Percentiles rank a stretch among this genome's conserved stretches.
phyloP scores from a whole-genome alignment of 2,329 filamentous ascomycete genomes.

The Botryosphaeria dothidea region DNA sequence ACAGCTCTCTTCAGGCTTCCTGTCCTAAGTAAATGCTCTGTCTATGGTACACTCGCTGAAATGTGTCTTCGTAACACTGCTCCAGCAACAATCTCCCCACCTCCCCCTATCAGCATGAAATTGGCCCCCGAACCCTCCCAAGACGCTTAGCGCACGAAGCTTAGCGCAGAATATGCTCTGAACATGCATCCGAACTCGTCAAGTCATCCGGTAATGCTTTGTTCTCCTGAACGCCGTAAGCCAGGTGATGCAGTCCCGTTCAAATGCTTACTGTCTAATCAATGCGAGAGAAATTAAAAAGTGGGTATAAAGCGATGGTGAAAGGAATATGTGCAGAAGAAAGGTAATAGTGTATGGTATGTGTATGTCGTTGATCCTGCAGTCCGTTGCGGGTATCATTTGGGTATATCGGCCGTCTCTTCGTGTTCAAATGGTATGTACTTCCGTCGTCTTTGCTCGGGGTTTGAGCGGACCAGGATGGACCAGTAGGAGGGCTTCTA shows the following conservation, averaged over 20 bases:
- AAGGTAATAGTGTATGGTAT: constrained; percentile 21
- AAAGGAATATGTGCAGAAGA: constrained; percentile 34
- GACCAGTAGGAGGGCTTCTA: constrained; percentile 41
- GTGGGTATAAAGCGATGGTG: constrained; percentile 40
- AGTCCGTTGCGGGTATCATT: constrained; percentile 13
- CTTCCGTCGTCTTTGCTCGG: constrained; percentile 14
- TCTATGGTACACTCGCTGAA: not conserved
- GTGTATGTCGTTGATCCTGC: constrained; percentile 12
- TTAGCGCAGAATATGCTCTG: not conserved
- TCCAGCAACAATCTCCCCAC: not conserved
- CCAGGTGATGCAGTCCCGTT: constrained; percentile 1
- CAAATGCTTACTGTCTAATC: constrained; percentile 13
- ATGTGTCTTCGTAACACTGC: not conserved
- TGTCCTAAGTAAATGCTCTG: not conserved
- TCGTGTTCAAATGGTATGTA: constrained; percentile 13
- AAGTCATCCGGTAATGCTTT: constrained; percentile 10
- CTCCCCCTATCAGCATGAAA: constrained; percentile 4
- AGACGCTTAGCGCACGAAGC: constrained; percentile 9
- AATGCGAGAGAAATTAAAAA: constrained; percentile 33
- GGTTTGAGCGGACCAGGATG: constrained; percentile 37
- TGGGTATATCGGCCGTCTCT: constrained; percentile 19
- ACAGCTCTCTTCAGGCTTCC: not conserved
- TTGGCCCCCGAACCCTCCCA: constrained; percentile 1
- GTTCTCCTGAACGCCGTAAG: constrained; percentile 16
- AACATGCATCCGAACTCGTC: constrained; percentile 10